These are phyloP conservation scores for Xylariaceae sp. DNA, from an alignment of 2,329 filamentous ascomycete species.

Conservation along the genomic window DNA sequence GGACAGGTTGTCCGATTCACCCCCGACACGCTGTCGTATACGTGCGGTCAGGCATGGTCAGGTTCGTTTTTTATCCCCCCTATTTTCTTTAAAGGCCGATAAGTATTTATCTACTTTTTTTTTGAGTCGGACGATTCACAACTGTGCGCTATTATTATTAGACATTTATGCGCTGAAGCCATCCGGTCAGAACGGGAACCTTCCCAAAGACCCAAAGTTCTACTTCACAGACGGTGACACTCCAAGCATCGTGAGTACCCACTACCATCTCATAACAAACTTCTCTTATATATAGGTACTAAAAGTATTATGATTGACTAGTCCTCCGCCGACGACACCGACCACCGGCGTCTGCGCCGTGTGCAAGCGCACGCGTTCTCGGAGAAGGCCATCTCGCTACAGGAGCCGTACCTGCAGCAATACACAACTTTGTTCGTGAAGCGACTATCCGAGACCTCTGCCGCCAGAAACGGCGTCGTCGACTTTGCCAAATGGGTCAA, in stretches of 20 bases:
- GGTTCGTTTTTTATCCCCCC: too few relatives aligned
- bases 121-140: too few relatives aligned
- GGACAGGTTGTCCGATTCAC: slow-evolving; percentile 7
- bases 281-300: too few relatives aligned
- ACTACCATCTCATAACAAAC: too few relatives aligned
- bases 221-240: background rate
- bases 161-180: slow-evolving; percentile 10
- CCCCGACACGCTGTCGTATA: slow-evolving; percentile 6
- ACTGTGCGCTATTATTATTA: too few relatives aligned
- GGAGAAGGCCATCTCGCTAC: slow-evolving; percentile 9
- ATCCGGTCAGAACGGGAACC: slow-evolving; percentile 4
- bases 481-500: slow-evolving; percentile 16
- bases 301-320: too few relatives aligned
- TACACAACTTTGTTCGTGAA: slow-evolving; percentile 7
- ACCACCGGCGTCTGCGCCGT: slow-evolving; percentile 14
- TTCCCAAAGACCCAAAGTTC: slow-evolving; percentile 8
- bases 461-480: slow-evolving; percentile 6
- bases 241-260: background rate
- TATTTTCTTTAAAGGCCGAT: too few relatives aligned
- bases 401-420: slow-evolving; percentile 6
- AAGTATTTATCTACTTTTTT: too few relatives aligned
- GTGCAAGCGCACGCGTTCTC: slow-evolving; percentile 14
- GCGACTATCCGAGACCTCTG: slow-evolving; percentile 1
- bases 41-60: slow-evolving; percentile 1
- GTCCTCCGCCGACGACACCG: slow-evolving; percentile 5